These are phyloP conservation scores for Oryza glumipatula DNA, from an alignment of 176 grass and related monocot genomes.

Conservation along the genomic window DNA sequence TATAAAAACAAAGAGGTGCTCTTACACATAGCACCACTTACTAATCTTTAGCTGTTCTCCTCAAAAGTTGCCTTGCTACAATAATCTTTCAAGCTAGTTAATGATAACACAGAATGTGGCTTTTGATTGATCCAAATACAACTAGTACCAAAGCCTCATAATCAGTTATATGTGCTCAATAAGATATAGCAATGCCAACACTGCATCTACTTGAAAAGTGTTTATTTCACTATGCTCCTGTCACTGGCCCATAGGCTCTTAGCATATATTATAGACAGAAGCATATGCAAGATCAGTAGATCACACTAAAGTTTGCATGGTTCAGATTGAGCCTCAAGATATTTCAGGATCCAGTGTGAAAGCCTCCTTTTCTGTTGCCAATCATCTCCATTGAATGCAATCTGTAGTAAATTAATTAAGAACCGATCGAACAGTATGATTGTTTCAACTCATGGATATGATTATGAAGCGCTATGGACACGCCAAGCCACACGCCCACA, in stretches of 20 bases:
- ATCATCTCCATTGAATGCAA: background rate
- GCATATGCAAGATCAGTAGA: background rate
- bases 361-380: background rate
- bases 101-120: constrained; percentile 40
- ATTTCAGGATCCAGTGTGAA: constrained; percentile 29
- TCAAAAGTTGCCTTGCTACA: background rate
- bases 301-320: background rate
- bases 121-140: constrained; percentile 34
- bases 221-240: constrained; percentile 26
- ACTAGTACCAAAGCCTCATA: constrained; percentile 20
- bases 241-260: constrained; percentile 36
- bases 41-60: background rate
- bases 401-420: background rate
- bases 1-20: constrained; percentile 15
- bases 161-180: constrained; percentile 1
- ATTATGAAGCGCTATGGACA: background rate
- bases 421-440: background rate
- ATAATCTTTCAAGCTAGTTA: constrained; percentile 21
- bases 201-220: constrained; percentile 26
- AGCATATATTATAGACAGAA: constrained; percentile 1
- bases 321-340: constrained; percentile 14
- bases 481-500: background rate
- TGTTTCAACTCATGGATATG: background rate
- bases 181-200: constrained; percentile 30
- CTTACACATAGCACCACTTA: constrained; percentile 39